Percentiles rank a stretch among this genome's conserved stretches.
Evolutionary conservation across 306 rosid genomes (phyloP).

Genomic region (Leucaena leucocephala): DNA sequence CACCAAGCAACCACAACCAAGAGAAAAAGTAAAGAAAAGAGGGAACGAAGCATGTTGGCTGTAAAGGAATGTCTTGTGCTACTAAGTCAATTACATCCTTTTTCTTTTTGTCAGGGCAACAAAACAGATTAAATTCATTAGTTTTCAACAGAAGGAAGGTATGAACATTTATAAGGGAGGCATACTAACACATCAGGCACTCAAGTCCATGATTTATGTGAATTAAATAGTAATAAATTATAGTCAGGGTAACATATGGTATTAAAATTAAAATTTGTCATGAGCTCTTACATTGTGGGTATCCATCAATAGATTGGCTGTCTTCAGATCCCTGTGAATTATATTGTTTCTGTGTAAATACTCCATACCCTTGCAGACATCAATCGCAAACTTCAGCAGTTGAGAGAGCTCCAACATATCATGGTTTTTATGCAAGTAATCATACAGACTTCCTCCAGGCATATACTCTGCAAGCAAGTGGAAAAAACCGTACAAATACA

Average conservation of each 20-base stretch:
- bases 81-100: background rate
- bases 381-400: constrained; percentile 80
- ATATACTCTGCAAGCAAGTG: constrained; percentile 76
- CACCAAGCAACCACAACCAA: too few species aligned
- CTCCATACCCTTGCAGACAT: constrained; percentile 97
- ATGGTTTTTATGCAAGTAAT: constrained; percentile 93
- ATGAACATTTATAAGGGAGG: background rate
- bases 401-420: constrained; percentile 71
- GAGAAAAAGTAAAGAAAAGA: background rate
- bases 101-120: background rate
- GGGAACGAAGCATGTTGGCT: background rate
- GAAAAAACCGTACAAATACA: constrained; percentile 16
- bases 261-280: constrained; percentile 23
- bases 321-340: constrained; percentile 95
- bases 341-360: constrained; percentile 85
- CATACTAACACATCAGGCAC: background rate
- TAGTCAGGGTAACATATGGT: constrained; percentile 2
- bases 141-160: background rate
- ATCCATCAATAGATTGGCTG: constrained; percentile 96
- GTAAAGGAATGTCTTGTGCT: background rate
- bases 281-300: constrained; percentile 68
- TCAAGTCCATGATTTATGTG: background rate
- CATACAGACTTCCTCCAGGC: constrained; percentile 98
- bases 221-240: background rate
- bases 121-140: background rate